Base-by-base conservation (phyloP, 1,139 yeast genomes). In the Kurtzmaniella natalensis region DNA sequence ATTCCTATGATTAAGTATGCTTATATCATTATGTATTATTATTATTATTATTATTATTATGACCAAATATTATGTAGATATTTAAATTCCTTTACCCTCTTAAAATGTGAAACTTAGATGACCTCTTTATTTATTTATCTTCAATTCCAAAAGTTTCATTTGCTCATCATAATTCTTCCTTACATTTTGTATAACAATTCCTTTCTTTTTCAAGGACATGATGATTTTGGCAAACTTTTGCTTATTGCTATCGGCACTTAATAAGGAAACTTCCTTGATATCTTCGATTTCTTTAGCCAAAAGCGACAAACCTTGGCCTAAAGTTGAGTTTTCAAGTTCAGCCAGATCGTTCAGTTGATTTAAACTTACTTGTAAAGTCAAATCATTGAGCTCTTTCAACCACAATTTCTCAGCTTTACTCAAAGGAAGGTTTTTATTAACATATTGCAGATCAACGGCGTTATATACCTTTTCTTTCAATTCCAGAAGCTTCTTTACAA, bases 301-400 rank as follows among this genome's bases (percentile, higher is more conserved):
- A 4, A 8, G 5, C 7, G 26, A 10, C 11, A 23, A 16, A 13
- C 13, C 14, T 4, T 13, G 20, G 17, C 29, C 21, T 21, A 17
- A 17, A 17, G 17, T 9, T n/a, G n/a, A n/a, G n/a, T n/a, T n/a
- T n/a, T n/a, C n/a, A n/a, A n/a, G n/a, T n/a, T n/a, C n/a, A n/a
- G n/a, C n/a, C 5, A 8, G 14, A 10, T 17, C 29, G 8, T 17
- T 10, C 14, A 2, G 7, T 11, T 6, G 8, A 20, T 26, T 26
- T 13, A 26, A 3, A 17, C 13, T 33, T 14, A 38, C 45, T 13
- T 37, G 30, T 9, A 38, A 36, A 35, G 43, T 53, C 20, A 61
- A 44, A 1, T 44, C 23, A 37, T 67, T 64, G 19, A 69, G 47
- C 38, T 69, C 72, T 23, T 51, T 51, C 32, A 62, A 56, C 72